These are phyloP conservation scores for Rhododendron kiyosumense DNA, from an alignment of 148 eudicot species.

Conservation along the genomic window DNA sequence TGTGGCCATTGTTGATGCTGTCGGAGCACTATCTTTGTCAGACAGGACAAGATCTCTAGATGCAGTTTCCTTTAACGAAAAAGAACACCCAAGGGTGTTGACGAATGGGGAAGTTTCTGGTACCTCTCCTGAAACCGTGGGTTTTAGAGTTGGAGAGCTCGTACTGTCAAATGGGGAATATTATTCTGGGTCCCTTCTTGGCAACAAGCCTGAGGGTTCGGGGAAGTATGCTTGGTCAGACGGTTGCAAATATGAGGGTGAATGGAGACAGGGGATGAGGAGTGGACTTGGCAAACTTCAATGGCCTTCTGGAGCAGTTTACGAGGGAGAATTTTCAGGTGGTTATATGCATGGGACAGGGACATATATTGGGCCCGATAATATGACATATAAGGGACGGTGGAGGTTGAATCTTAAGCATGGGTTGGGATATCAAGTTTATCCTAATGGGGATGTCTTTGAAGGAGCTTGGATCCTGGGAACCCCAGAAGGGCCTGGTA, in stretches of 20 bases:
- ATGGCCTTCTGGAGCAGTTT: slow-evolving; percentile 75
- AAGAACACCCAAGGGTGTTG: slow-evolving; percentile 18
- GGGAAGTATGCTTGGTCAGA: slow-evolving; percentile 83
- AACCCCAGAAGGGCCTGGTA: slow-evolving; percentile 88
- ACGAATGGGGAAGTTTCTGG: slow-evolving; percentile 41
- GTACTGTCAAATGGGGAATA: slow-evolving; percentile 61
- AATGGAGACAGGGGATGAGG: slow-evolving; percentile 88
- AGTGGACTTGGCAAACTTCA: slow-evolving; percentile 79
- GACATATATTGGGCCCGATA: slow-evolving; percentile 53
- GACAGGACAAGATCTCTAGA: slow-evolving; percentile 63
- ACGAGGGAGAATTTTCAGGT: slow-evolving; percentile 92
- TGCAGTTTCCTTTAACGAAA: slow-evolving; percentile 29
- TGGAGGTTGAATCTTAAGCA: slow-evolving; percentile 91
- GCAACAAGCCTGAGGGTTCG: slow-evolving; percentile 76
- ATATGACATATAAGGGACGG: slow-evolving; percentile 61
- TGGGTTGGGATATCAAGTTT: slow-evolving; percentile 82
- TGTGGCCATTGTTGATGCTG: slow-evolving; percentile 42
- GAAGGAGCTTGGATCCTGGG: slow-evolving; percentile 99
- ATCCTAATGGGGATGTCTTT: slow-evolving; percentile 70
- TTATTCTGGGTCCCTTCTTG: slow-evolving; percentile 68
- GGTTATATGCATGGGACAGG: slow-evolving; percentile 90
- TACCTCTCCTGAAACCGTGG: slow-evolving; percentile 43
- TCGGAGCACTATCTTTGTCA: slow-evolving; percentile 39
- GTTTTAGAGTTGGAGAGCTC: slow-evolving; percentile 57
- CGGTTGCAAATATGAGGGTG: slow-evolving; percentile 82